Evolutionary conservation across 139 green algal species (phyloP), one percentile per base, ranked within the genome.

Genomic region (Bryopsis sp.): DNA sequence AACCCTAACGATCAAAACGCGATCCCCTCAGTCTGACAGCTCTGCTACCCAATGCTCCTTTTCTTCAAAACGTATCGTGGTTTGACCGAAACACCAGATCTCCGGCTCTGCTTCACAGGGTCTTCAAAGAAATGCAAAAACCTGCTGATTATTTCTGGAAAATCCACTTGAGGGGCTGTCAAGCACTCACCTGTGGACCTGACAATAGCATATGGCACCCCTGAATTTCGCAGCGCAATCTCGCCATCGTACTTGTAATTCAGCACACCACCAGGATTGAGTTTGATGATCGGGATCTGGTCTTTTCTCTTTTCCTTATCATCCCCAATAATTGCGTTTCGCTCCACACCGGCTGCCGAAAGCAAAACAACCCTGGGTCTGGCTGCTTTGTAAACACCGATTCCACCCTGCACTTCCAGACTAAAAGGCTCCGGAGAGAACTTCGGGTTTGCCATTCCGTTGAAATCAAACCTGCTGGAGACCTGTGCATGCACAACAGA

Each of bases 161-260:
- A 50, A 48, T 61, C n/a, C 39, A 59, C 60, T 50, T n/a, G 15
- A 32, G 3, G 11, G n/a, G 19, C 2, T 3, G 24, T 60, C 3
- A 39, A 32, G 2, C 8, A 29, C 71, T 65, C 63, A 81, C 88
- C 88, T 35, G 81, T 92, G 26, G 76, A 75, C 33, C 90, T 75
- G 33, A 96, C 71, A 38, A 96, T 74, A 2, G 69, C 72, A 77
- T 95, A 96, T 3, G 86, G 72, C 39, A 91, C 71, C 0, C 86
- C 85, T 15, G 59, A 72, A 35, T 59, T 63, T 1, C 88, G 62
- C 29, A 92, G 48, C 0, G 88, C 84, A 2, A 48, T 77, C 76
- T 94, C 86, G 0, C 84, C 88, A 50, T 61, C 65, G 70, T 92
- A 93, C 81, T 95, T 94, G 72, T 86, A 68, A 76, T 93, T 93